phyloP scores from a whole-genome alignment of 257 asterid genomes.

The Solanum chiquidenum region DNA sequence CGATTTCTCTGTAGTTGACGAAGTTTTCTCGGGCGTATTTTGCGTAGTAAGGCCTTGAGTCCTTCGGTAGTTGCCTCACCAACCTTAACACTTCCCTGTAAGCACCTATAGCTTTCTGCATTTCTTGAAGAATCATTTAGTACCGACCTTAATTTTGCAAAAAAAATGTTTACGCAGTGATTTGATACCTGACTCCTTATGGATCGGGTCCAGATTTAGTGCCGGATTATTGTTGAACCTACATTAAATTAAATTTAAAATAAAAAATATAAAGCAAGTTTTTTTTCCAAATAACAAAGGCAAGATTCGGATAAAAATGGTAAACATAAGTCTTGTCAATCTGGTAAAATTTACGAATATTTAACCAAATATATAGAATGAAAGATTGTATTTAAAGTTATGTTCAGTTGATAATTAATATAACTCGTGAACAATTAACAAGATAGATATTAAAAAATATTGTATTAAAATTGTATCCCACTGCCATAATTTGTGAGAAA shows the following conservation, averaged over 20 bases:
- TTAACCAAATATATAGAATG: not conserved
- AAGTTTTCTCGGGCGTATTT: conserved; percentile 92
- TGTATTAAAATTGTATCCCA: not conserved
- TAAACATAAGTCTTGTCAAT: not conserved
- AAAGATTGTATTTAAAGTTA: not conserved
- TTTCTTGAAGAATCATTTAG: conserved; percentile 16
- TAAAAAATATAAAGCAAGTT: too few relatives aligned
- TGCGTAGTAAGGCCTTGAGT: conserved; percentile 63
- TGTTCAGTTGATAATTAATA: too few relatives aligned
- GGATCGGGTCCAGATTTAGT: not conserved
- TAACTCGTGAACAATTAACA: not conserved
- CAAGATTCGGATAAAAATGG: too few relatives aligned
- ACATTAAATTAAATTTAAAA: not conserved
- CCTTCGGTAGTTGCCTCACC: conserved; percentile 72
- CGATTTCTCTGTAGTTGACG: conserved; percentile 81
- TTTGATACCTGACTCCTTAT: not conserved
- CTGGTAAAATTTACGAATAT: not conserved
- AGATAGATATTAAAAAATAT: too few relatives aligned
- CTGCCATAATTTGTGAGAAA: too few relatives aligned
- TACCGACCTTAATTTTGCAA: not conserved
- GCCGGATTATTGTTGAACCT: not conserved
- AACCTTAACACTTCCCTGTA: conserved; percentile 81
- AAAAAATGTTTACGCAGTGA: too few relatives aligned
- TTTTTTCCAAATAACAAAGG: too few relatives aligned
- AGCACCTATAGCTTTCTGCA: conserved; percentile 74